These are phyloP conservation scores for Acrocalymma vagum DNA, from an alignment of 2,329 filamentous ascomycete species.

Conservation along the genomic window DNA sequence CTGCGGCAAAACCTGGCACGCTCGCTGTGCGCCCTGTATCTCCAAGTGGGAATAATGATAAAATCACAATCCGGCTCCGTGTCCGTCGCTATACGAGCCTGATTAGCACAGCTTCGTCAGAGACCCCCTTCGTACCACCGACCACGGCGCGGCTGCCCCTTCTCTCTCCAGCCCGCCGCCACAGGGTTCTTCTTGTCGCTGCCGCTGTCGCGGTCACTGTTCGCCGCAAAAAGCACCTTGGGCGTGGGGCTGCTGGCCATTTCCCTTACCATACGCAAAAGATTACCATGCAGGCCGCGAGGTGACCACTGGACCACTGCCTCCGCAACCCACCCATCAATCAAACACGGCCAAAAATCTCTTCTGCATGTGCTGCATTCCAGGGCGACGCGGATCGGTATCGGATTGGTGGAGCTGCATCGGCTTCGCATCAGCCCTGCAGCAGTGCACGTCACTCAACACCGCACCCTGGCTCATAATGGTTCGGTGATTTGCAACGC, in stretches of 20 bases:
- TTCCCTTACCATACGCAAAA: slow-evolving; percentile 4
- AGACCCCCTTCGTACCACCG: background rate
- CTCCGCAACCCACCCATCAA: slow-evolving; percentile 11
- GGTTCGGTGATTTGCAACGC: background rate
- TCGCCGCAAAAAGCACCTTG: slow-evolving; percentile 1
- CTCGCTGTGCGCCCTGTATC: too few relatives aligned
- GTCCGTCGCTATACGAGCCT: background rate
- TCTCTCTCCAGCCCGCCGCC: background rate
- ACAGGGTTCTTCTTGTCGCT: background rate
- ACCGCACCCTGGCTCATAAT: slow-evolving; percentile 5
- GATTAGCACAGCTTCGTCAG: slow-evolving; percentile 13
- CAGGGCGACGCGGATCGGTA: slow-evolving; percentile 13
- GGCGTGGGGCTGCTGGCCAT: background rate
- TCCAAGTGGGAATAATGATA: slow-evolving; percentile 11
- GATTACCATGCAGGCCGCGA: slow-evolving; percentile 6
- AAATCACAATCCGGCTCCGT: background rate
- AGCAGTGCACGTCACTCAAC: slow-evolving; percentile 22
- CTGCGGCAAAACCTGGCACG: too few relatives aligned
- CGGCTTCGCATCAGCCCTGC: slow-evolving; percentile 27
- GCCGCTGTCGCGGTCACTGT: background rate
- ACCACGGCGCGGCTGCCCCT: background rate
- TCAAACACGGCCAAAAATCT: slow-evolving; percentile 22
- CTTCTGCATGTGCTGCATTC: too few relatives aligned
- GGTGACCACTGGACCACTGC: slow-evolving; percentile 7
- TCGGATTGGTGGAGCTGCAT: slow-evolving; percentile 23